Evolutionary conservation across 352 stramenopile species (phyloP).

Genomic region (Phytopythium boreale): DNA sequence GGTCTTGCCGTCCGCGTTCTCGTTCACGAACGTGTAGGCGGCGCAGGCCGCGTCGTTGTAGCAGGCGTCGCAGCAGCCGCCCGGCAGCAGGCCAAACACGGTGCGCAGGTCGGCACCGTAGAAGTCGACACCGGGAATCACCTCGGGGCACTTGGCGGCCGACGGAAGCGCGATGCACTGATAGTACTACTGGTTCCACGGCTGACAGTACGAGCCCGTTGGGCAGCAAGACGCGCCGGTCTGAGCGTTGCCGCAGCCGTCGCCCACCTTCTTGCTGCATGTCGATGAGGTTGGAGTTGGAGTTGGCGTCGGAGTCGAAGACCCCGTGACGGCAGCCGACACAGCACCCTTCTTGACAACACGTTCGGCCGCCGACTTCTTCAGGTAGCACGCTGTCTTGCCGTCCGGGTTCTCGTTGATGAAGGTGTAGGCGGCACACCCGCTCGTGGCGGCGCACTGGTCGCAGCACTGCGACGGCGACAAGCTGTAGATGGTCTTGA

Average conservation of each 20-base stretch:
- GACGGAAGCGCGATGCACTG: conserved; percentile 40
- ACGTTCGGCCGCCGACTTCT: conserved; percentile 12
- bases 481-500: conserved; percentile 36
- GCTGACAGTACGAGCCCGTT: conserved; percentile 39
- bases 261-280: conserved; percentile 27
- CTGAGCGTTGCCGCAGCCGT: conserved; percentile 31
- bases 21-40: conserved; percentile 59
- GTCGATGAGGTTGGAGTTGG: conserved; percentile 7
- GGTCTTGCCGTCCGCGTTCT: conserved; percentile 43
- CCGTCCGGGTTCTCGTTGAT: conserved; percentile 54
- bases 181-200: conserved; percentile 49
- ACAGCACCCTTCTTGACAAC: not conserved
- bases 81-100: conserved; percentile 33
- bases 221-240: conserved; percentile 33
- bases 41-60: conserved; percentile 28
- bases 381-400: conserved; percentile 51
- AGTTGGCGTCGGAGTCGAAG: not conserved
- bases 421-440: conserved; percentile 56
- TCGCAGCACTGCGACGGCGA: conserved; percentile 39
- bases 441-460: conserved; percentile 29
- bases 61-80: conserved; percentile 50
- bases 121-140: conserved; percentile 39
- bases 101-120: conserved; percentile 45
- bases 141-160: conserved; percentile 32
- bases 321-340: conserved; percentile 10